phyloP scores from a whole-genome alignment of 768 basidiomycete species.

The Pleurotus platypus region DNA sequence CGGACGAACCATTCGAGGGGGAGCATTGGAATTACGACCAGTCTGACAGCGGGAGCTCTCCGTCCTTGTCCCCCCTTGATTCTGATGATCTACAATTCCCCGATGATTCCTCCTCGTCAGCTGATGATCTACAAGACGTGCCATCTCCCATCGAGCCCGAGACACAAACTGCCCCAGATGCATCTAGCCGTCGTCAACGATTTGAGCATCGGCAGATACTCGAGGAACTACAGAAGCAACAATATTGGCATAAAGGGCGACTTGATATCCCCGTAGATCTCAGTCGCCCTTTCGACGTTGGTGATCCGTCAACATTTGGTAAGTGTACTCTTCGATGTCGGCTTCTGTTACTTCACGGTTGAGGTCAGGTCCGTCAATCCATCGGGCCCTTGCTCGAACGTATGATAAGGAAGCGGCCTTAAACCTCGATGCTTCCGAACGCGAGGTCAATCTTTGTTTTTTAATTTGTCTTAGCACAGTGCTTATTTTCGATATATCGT shows the following conservation, averaged over 20 bases:
- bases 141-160: constrained; percentile 4
- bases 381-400: constrained; percentile 30
- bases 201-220: constrained; percentile 49
- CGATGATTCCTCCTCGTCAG: constrained; percentile 28
- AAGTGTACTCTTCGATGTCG: constrained; percentile 8
- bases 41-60: constrained; percentile 54
- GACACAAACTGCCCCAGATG: constrained; percentile 1
- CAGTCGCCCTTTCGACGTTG: constrained; percentile 51
- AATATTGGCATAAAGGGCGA: constrained; percentile 79
- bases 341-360: not conserved
- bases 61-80: constrained; percentile 62
- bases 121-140: constrained; percentile 12
- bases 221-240: constrained; percentile 58
- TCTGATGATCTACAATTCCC: constrained; percentile 51
- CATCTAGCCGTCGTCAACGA: constrained; percentile 21
- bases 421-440: constrained; percentile 34
- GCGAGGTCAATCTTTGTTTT: constrained; percentile 31
- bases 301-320: constrained; percentile 75
- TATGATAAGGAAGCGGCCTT: constrained; percentile 29
- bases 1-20: constrained; percentile 81
- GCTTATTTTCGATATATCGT: not conserved
- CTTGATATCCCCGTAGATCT: constrained; percentile 37
- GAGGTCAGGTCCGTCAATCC: constrained; percentile 42
- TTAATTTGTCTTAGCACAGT: not conserved
- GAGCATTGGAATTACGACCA: constrained; percentile 71